A percentile compares a stretch with the other conserved stretches of the same genome.
Conservation (phyloP, 129 eudicot species). For the Arctium minus region DNA sequence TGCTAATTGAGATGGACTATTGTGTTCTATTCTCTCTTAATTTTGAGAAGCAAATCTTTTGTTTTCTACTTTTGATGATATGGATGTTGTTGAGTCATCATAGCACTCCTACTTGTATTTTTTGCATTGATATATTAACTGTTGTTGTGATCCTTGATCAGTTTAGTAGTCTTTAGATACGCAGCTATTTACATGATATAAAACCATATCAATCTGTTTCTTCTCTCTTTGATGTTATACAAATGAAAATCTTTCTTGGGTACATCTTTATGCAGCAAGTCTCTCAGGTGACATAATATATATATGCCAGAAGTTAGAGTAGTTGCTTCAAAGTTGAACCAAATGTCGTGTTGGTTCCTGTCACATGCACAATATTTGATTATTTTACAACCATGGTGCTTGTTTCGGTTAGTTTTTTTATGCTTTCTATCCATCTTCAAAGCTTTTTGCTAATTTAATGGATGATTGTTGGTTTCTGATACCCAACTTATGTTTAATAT, state of each 20-base stretch:
- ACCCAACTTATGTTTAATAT: neutral
- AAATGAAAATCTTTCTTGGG: neutral
- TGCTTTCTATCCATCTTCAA: neutral
- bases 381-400: slow-evolving; percentile 73
- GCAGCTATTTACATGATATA: no score
- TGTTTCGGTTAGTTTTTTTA: slow-evolving; percentile 94
- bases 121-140: no score
- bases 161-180: no score
- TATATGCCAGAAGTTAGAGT: slow-evolving; percentile 62
- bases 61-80: neutral
- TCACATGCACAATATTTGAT: slow-evolving; percentile 89
- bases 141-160: neutral
- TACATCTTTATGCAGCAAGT: slow-evolving; percentile 54
- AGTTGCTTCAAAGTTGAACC: slow-evolving; percentile 43
- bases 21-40: neutral
- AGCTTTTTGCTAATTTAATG: neutral
- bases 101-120: neutral
- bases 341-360: slow-evolving; percentile 65
- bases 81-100: no score
- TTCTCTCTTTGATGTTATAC: neutral
- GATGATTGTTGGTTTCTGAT: neutral
- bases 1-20: neutral
- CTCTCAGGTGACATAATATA: slow-evolving; percentile 62
- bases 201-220: no score
- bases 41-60: neutral